Conservation (phyloP, 495 filamentous ascomycete genomes). For the Podospora fimiseda region DNA sequence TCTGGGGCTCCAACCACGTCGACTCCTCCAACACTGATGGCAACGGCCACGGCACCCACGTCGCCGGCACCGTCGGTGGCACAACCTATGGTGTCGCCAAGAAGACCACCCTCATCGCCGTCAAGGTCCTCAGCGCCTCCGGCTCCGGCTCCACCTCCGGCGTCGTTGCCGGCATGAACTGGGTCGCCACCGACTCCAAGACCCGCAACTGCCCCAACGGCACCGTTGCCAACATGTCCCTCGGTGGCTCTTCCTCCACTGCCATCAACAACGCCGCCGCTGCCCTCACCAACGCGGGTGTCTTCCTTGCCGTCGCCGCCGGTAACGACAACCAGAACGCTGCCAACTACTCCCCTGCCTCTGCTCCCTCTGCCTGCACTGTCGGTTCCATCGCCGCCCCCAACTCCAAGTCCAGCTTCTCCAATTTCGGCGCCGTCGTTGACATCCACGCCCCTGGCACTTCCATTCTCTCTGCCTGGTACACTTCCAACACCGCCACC, state of each 20-base stretch:
- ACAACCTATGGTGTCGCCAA: slow-evolving; percentile 45
- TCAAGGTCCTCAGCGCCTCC: slow-evolving; percentile 45
- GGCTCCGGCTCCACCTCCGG: slow-evolving; percentile 44
- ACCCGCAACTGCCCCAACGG: slow-evolving; percentile 38
- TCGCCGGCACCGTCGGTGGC: slow-evolving; percentile 45
- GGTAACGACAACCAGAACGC: slow-evolving; percentile 48
- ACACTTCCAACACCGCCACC: slow-evolving; percentile 43
- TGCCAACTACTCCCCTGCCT: slow-evolving; percentile 48
- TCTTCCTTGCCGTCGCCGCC: slow-evolving; percentile 52
- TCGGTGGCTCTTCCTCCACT: slow-evolving; percentile 48
- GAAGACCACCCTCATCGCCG: slow-evolving; percentile 40
- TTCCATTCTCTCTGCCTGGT: slow-evolving; percentile 52
- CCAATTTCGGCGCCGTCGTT: slow-evolving; percentile 56
- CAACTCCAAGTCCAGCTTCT: slow-evolving; percentile 50
- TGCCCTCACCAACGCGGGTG: slow-evolving; percentile 41
- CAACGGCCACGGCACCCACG: slow-evolving; percentile 48
- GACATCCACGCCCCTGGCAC: slow-evolving; percentile 57
- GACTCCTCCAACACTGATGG: slow-evolving; percentile 41
- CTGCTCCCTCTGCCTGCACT: slow-evolving; percentile 51
- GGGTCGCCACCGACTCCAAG: slow-evolving; percentile 31
- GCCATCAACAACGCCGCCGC: slow-evolving; percentile 49
- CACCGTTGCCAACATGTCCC: slow-evolving; percentile 49
- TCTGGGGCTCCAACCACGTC: slow-evolving; percentile 37
- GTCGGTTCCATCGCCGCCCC: slow-evolving; percentile 48
- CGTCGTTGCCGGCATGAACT: slow-evolving; percentile 47